phyloP scores from a whole-genome alignment of 495 filamentous ascomycete species.

The Clavariopsis aquatica region DNA sequence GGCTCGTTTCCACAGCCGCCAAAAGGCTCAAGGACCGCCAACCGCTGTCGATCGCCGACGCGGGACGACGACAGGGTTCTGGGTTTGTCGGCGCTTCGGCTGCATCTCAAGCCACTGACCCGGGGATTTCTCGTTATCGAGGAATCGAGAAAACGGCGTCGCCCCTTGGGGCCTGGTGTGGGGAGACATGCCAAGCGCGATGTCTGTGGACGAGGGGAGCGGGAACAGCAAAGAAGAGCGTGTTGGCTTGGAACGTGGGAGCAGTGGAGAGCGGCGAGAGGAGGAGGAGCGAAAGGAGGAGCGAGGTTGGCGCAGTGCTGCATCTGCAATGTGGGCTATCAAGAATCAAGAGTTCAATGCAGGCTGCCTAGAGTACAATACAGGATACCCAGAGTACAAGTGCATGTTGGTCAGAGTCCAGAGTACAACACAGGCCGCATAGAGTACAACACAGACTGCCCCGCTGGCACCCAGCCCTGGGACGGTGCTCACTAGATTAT shows the following conservation, averaged over 20 bases:
- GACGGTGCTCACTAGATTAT: too few relatives aligned
- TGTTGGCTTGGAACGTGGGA: too few relatives aligned
- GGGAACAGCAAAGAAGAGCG: not conserved
- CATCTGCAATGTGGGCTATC: not conserved
- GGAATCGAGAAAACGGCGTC: conserved; percentile 30
- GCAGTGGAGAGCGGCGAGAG: too few relatives aligned
- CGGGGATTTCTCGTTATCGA: conserved; percentile 39
- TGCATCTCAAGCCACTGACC: conserved; percentile 30
- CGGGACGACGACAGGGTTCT: conserved; percentile 19
- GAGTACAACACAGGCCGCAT: too few relatives aligned
- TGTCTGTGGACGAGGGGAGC: not conserved
- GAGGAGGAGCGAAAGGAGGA: too few relatives aligned
- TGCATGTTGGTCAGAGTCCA: too few relatives aligned
- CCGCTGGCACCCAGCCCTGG: too few relatives aligned
- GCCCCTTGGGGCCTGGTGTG: conserved; percentile 29
- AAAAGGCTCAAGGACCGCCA: conserved; percentile 10
- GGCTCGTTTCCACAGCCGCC: conserved; percentile 20
- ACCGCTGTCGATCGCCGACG: conserved; percentile 36
- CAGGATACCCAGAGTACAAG: too few relatives aligned
- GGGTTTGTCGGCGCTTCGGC: conserved; percentile 35
- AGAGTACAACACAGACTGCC: too few relatives aligned
- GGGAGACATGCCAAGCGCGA: not conserved
- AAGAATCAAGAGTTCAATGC: not conserved
- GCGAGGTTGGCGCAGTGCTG: too few relatives aligned
- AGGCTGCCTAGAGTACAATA: not conserved